Conservation (phyloP, 75 land plant species). For the Larix kaempferi region DNA sequence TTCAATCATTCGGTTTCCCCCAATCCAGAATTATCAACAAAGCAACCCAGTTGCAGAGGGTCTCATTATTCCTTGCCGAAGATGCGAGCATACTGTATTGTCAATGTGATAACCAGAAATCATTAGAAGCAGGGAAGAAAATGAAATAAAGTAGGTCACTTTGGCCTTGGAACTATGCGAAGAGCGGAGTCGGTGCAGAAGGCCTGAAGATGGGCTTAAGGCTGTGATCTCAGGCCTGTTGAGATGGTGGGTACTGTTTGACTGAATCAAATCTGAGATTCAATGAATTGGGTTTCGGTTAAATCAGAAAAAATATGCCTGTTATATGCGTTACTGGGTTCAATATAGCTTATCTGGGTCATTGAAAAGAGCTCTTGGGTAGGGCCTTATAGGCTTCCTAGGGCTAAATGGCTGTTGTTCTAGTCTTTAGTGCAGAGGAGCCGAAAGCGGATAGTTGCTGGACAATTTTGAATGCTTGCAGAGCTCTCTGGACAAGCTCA, state of each 20-base stretch:
- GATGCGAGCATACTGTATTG: neutral
- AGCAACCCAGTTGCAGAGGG: neutral
- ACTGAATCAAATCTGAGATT: neutral
- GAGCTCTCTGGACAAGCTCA: neutral
- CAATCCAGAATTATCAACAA: neutral
- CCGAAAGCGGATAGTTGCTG: neutral
- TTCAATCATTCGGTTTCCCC: conserved; percentile 7
- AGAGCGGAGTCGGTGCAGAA: neutral
- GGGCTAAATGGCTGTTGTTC: neutral
- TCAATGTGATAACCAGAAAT: neutral
- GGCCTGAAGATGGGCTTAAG: neutral
- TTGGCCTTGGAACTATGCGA: neutral
- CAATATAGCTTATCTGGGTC: too few species aligned
- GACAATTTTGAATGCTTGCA: neutral
- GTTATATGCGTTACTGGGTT: neutral
- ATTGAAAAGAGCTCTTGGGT: too few species aligned
- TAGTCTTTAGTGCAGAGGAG: neutral
- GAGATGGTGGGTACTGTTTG: neutral
- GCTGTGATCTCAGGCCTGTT: neutral
- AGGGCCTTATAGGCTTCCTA: too few species aligned
- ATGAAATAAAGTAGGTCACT: neutral
- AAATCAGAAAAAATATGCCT: neutral
- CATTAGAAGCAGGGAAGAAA: neutral
- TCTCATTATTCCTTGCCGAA: neutral
- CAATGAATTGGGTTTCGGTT: neutral